These are phyloP conservation scores for Diplocarpon mali DNA, from an alignment of 2,329 filamentous ascomycete genomes.

Conservation along the genomic window DNA sequence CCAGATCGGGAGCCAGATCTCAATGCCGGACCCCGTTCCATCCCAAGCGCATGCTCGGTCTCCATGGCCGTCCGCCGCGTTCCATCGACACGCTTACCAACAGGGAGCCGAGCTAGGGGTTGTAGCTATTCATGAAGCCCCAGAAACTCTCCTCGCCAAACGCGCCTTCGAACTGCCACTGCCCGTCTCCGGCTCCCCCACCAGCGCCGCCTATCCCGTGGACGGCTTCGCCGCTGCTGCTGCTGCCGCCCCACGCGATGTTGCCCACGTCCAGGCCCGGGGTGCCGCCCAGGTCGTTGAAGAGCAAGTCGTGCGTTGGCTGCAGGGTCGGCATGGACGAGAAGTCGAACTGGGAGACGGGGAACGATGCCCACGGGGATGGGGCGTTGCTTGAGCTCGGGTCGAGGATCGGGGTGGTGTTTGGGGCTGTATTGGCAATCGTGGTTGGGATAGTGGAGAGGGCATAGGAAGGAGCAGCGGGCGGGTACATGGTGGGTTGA, in stretches of 20 bases:
- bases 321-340: slow-evolving; percentile 43
- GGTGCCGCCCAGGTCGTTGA: slow-evolving; percentile 36
- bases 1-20: too few relatives aligned
- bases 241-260: slow-evolving; percentile 2
- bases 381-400: too few relatives aligned
- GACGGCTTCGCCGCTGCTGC: not conserved
- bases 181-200: not conserved
- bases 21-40: not conserved
- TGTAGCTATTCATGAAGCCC: slow-evolving; percentile 40
- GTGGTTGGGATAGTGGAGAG: slow-evolving; percentile 1
- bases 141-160: slow-evolving; percentile 45
- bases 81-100: too few relatives aligned
- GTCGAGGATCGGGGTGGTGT: too few relatives aligned
- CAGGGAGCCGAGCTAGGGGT: not conserved
- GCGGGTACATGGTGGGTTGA: not conserved
- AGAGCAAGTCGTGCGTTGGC: slow-evolving; percentile 45
- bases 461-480: not conserved
- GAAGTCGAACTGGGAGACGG: slow-evolving; percentile 34
- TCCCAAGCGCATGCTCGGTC: not conserved
- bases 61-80: not conserved
- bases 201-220: slow-evolving; percentile 1
- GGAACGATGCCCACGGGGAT: slow-evolving; percentile 12
- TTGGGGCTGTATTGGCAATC: too few relatives aligned
- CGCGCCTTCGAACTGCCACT: slow-evolving; percentile 43
- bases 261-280: slow-evolving; percentile 7